phyloP scores from a whole-genome alignment of 129 eudicot genomes.

The Silybum marianum region DNA sequence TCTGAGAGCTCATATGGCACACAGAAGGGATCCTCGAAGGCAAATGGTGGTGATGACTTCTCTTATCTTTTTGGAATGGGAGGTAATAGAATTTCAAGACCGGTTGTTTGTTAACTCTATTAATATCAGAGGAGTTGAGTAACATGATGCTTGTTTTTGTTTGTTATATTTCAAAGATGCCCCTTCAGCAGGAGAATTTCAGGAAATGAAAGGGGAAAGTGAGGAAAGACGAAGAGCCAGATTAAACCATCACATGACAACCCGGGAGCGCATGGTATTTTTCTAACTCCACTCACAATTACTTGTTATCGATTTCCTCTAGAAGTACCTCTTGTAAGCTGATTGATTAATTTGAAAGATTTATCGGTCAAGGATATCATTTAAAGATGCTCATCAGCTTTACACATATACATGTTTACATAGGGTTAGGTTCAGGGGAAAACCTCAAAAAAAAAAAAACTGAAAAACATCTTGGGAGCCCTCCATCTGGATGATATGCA shows the following conservation, averaged over 20 bases:
- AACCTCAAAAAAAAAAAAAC: too few relatives aligned
- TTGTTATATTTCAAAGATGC: slow-evolving; percentile 42
- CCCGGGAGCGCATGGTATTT: slow-evolving; percentile 73
- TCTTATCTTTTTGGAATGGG: slow-evolving; percentile 65
- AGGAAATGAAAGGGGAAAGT: slow-evolving; percentile 82
- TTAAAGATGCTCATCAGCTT: neutral
- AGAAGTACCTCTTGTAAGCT: slow-evolving; percentile 9
- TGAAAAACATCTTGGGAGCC: too few relatives aligned
- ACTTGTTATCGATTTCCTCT: neutral
- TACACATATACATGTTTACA: neutral
- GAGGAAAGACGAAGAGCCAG: slow-evolving; percentile 84
- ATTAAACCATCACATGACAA: slow-evolving; percentile 58
- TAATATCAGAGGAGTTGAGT: slow-evolving; percentile 2
- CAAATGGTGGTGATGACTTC: slow-evolving; percentile 56
- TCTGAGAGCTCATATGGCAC: slow-evolving; percentile 27
- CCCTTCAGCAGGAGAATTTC: slow-evolving; percentile 71
- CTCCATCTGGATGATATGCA: too few relatives aligned
- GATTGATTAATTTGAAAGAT: neutral
- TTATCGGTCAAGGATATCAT: neutral
- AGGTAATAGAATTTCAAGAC: slow-evolving; percentile 46
- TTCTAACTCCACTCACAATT: neutral
- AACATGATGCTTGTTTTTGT: neutral
- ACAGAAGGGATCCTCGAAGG: slow-evolving; percentile 35
- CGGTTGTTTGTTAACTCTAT: neutral
- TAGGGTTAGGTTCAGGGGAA: too few relatives aligned